Evolutionary conservation across 129 eudicot species (phyloP), one percentile per base, ranked within the genome.

Genomic region (Lonicera japonica): DNA sequence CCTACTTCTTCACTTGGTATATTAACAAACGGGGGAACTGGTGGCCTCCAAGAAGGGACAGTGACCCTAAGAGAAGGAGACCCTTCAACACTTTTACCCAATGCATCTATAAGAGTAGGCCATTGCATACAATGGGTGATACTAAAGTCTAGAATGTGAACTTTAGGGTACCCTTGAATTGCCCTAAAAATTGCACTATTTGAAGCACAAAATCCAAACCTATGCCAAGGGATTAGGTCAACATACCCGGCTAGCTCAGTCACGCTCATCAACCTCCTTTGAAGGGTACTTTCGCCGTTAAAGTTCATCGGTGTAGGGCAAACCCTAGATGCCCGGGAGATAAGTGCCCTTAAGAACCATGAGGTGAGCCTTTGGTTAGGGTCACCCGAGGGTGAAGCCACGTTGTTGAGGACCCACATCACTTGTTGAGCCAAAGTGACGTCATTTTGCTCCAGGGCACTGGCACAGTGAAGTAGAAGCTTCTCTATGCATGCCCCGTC

Each of bases 321-420:
- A 60, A 87, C 79, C 73, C 90, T 80, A 19, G 95, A 75, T 21
- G 87, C 85, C 67, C 84, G 78, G 8, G 95, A 77, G 36, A 87
- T 70, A 9, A 87, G 83, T 23, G 90, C 95, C 62, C 81, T 75
- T 55, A 87, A 65, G 64, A 83, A 83, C 83, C 89, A 87, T 23
- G 95, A 87, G 16, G 95, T 84, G 11, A 87, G 87, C 74, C 95
- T 69, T 61, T 87, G 95, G 70, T 87, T 87, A 5, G 95, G 95
- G 65, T 87, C 95, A 12, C 95, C 95, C 2, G 73, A 69, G 4
- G 87, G 62, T 0, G 90, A 83, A 57, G 90, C 90, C 11, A 87
- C 90, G 75, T 87, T 87, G 80, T 87, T 87, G 61, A 87, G 95
- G 5, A 87, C 95, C 95, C 95, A 87, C 95, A 83, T 87, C 55